Evolutionary conservation across 345 rosid species (phyloP), one percentile per base, ranked within the genome.

Genomic region (Nasturtium officinale): DNA sequence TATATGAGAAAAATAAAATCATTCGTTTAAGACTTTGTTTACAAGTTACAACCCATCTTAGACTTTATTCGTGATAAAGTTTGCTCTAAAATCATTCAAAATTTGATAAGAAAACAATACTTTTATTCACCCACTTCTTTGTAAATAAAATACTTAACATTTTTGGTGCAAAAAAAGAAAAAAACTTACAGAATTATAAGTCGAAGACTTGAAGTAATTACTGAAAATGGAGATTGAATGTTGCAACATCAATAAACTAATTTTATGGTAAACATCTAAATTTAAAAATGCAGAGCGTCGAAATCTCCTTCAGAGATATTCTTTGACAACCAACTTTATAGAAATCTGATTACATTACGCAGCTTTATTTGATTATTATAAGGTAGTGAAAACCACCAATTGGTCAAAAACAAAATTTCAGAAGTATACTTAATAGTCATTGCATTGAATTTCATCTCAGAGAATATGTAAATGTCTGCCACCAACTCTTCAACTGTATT

Each of bases 41-140:
- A 59, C 73, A 74, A 16, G 20, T 60, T 50, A 59, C 73, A 74
- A 16, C 28, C 67, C 12, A 67, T 40, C 40, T 51, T 52, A 52
- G 55, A 23, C 74, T 68, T 75, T 68, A 61, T 52, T 61, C 50
- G 64, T 61, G 51, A 68, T 25, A 61, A 75, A 75, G 74, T 32
- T 25, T 50, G 55, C 73, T 48, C 11, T 20, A 32, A 11, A 35
- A 30, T 43, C 13, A 52, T 61, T 67, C 64, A 60, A 60, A 21
- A 37, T 40, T 67, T 38, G 11, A 56, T 33, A 17, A 57, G 60
- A 47, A 32, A 37, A 32, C n/a, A 25, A 55, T 57, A 26, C 35
- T 65, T 47, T 55, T 65, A 54, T 33, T 48, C 59, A 57, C 59
- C 30, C 5, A 47, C 65, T 46, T 30, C 3, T 30, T 48, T 32